Percentiles rank a stretch among this genome's conserved stretches.
phyloP scores from a whole-genome alignment of 345 rosid species.

The Limnanthes douglasii region DNA sequence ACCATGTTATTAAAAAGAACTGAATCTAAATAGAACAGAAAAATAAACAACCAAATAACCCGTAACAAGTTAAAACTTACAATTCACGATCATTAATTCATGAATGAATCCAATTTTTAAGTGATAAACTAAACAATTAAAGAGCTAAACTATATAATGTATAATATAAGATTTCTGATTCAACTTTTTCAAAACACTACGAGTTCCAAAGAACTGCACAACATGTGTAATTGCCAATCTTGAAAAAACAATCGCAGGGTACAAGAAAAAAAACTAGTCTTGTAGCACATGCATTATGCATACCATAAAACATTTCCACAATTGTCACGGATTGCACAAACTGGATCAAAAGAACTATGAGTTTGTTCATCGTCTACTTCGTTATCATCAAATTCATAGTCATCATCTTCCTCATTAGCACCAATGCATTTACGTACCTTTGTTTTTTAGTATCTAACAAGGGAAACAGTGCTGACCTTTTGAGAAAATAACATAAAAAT shows the following conservation, averaged over 20 bases:
- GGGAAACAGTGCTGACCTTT: not conserved
- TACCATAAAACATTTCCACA: conserved; percentile 54
- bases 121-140: not conserved
- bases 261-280: too few relatives aligned
- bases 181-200: conserved; percentile 1
- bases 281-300: conserved; percentile 6
- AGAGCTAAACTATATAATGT: too few relatives aligned
- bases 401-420: conserved; percentile 16
- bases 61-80: too few relatives aligned
- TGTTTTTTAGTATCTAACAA: conserved; percentile 13
- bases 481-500: not conserved
- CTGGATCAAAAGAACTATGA: conserved; percentile 26
- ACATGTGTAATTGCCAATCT: not conserved
- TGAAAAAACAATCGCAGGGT: not conserved
- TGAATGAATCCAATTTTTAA: too few relatives aligned
- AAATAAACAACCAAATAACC: too few relatives aligned
- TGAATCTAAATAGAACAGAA: too few relatives aligned
- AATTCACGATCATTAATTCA: too few relatives aligned
- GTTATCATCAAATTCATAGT: conserved; percentile 12
- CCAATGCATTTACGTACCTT: conserved; percentile 14
- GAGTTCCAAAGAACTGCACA: too few relatives aligned
- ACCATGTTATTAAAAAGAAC: too few relatives aligned
- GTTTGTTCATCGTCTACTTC: conserved; percentile 9
- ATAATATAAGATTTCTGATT: too few relatives aligned
- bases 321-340: conserved; percentile 62